Conservation (phyloP, 1,139 yeast genomes). For the Pichia inconspicua region DNA sequence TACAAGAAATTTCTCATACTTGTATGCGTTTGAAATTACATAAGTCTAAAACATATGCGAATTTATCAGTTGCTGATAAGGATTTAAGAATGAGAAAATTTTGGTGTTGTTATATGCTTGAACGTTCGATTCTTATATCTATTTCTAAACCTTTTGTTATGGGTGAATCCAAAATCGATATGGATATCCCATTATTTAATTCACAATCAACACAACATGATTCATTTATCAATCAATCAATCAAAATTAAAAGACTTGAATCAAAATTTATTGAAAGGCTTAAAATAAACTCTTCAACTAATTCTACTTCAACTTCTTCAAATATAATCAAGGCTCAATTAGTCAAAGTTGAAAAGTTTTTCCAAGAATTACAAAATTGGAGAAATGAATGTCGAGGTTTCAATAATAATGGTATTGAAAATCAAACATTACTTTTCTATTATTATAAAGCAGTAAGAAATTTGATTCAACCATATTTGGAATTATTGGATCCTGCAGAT, state of each 20-base stretch:
- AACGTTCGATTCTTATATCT: slow-evolving; percentile 48
- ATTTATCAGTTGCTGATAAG: slow-evolving; percentile 21
- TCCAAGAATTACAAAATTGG: slow-evolving; percentile 44
- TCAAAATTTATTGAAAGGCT: slow-evolving; percentile 46
- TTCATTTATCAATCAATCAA: slow-evolving; percentile 45
- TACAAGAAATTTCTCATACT: slow-evolving; percentile 41
- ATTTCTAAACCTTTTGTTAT: slow-evolving; percentile 47
- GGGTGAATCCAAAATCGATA: slow-evolving; percentile 38
- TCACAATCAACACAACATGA: slow-evolving; percentile 31
- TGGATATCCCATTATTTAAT: slow-evolving; percentile 41
- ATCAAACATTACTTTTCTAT: slow-evolving; percentile 44
- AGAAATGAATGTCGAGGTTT: slow-evolving; percentile 40
- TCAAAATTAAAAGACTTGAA: slow-evolving; percentile 46
- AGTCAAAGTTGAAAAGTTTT: slow-evolving; percentile 37
- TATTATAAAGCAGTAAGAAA: slow-evolving; percentile 50
- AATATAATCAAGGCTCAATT: slow-evolving; percentile 32
- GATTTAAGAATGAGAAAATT: slow-evolving; percentile 42
- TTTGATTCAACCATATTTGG: slow-evolving; percentile 51
- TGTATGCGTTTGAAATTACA: slow-evolving; percentile 34
- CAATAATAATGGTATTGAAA: slow-evolving; percentile 35
- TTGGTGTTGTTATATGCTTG: slow-evolving; percentile 52
- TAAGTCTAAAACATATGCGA: slow-evolving; percentile 31
- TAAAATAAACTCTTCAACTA: slow-evolving; percentile 27
- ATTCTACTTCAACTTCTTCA: slow-evolving; percentile 15
- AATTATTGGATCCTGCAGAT: slow-evolving; percentile 48